A percentile compares a stretch with the other conserved stretches of the same genome.
Evolutionary conservation across 768 basidiomycete genomes (phyloP).

Genomic region (Mycena capillaripes): DNA sequence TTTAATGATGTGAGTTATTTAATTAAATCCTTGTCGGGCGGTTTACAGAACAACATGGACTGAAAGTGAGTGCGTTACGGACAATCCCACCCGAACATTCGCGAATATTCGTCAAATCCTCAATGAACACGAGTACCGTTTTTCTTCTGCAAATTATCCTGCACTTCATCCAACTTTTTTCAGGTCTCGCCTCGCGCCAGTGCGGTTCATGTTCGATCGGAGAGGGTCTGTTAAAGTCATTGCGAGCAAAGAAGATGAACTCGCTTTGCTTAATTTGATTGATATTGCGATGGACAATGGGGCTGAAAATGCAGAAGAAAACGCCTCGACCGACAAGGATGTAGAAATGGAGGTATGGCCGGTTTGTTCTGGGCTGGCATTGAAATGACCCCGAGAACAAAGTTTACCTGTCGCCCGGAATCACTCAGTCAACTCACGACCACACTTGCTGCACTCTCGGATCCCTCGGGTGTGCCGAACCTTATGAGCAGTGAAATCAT

Average conservation of each 20-base stretch:
- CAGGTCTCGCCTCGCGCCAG: conserved; percentile 59
- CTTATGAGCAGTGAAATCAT: conserved; percentile 58
- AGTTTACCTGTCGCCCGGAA: conserved; percentile 57
- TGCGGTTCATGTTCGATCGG: conserved; percentile 60
- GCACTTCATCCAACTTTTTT: neutral
- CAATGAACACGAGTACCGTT: conserved; percentile 48
- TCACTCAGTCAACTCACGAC: conserved; percentile 53
- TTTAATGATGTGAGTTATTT: conserved; percentile 56
- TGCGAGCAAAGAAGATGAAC: conserved; percentile 41
- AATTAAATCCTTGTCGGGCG: neutral
- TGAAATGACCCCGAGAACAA: neutral
- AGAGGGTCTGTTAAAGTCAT: conserved; percentile 57
- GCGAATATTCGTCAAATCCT: conserved; percentile 55
- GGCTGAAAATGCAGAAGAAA: conserved; percentile 56
- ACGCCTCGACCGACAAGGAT: conserved; percentile 46
- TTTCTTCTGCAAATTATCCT: neutral
- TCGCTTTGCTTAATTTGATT: conserved; percentile 41
- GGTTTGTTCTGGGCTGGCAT: neutral
- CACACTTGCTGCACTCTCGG: conserved; percentile 40
- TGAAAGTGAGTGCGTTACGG: conserved; percentile 53
- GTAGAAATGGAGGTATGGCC: conserved; percentile 52
- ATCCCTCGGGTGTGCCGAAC: conserved; percentile 41
- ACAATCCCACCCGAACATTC: conserved; percentile 61
- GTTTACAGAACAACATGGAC: neutral
- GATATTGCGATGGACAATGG: conserved; percentile 53